These are phyloP conservation scores for Penicillium fimorum DNA, from an alignment of 495 filamentous ascomycete genomes.

Conservation along the genomic window DNA sequence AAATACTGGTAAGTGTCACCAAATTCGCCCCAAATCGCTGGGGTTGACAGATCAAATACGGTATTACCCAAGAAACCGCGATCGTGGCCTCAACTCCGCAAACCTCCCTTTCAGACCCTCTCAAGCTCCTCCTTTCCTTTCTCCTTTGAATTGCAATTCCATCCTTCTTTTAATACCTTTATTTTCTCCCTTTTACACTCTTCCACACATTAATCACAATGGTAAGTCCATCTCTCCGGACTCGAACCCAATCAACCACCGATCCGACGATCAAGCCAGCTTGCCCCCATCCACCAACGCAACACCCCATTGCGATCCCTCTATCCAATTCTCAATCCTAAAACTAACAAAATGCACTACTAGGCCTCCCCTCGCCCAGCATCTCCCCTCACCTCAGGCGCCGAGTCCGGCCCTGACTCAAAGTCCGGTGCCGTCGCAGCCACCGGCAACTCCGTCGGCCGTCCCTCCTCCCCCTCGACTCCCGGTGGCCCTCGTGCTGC, in stretches of 20 bases:
- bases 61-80: slow-evolving; percentile 38
- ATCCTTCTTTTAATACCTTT: slow-evolving; percentile 3
- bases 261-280: slow-evolving; percentile 9
- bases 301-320: not conserved
- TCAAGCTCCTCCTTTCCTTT: slow-evolving; percentile 17
- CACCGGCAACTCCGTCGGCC: slow-evolving; percentile 64
- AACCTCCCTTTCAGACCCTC: slow-evolving; percentile 18
- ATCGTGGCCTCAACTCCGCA: slow-evolving; percentile 50
- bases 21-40: not conserved
- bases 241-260: slow-evolving; percentile 12
- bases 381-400: slow-evolving; percentile 49
- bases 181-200: slow-evolving; percentile 10
- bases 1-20: slow-evolving; percentile 15
- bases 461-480: slow-evolving; percentile 80
- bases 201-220: slow-evolving; percentile 32
- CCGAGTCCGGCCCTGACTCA: slow-evolving; percentile 49
- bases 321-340: slow-evolving; percentile 11
- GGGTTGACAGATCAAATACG: slow-evolving; percentile 17
- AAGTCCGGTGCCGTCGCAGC: slow-evolving; percentile 64
- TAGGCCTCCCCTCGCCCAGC: slow-evolving; percentile 49
- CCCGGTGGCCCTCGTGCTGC: slow-evolving; percentile 95
- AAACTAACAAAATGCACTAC: slow-evolving; percentile 8
- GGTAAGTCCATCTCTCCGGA: slow-evolving; percentile 28
- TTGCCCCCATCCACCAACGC: slow-evolving; percentile 3
- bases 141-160: slow-evolving; percentile 8